A percentile compares a stretch with the other conserved stretches of the same genome.
These are phyloP conservation scores for Euphorbia peplus DNA, from an alignment of 345 rosid species.

Conservation along the genomic window DNA sequence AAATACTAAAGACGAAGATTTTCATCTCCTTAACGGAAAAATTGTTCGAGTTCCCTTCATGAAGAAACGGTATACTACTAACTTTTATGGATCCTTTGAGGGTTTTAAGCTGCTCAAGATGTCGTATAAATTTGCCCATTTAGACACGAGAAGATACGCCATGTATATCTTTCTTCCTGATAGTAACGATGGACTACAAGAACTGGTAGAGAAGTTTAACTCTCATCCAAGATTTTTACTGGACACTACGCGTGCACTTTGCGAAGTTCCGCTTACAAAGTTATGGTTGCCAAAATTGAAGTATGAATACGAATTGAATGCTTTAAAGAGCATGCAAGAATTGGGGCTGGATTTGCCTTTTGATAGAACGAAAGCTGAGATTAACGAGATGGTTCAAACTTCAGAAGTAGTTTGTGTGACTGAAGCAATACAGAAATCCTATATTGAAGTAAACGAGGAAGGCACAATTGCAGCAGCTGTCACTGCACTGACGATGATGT, in stretches of 20 bases:
- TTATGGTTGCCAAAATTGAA: slow-evolving; percentile 2
- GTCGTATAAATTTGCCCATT: no score
- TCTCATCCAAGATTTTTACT: background rate
- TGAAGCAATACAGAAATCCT: background rate
- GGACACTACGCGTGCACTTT: background rate
- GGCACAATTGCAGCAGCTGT: background rate
- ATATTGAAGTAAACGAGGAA: slow-evolving; percentile 1
- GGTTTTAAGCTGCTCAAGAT: slow-evolving; percentile 7
- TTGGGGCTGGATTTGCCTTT: no score
- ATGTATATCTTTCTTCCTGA: slow-evolving; percentile 10
- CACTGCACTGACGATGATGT: no score
- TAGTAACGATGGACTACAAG: background rate
- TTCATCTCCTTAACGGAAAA: slow-evolving; percentile 13
- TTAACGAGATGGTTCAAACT: no score
- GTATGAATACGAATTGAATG: background rate
- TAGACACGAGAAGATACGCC: no score
- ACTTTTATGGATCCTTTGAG: slow-evolving; percentile 1
- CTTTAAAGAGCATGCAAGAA: background rate
- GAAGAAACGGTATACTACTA: background rate
- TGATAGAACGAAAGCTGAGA: no score
- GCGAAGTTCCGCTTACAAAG: background rate
- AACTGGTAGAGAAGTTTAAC: background rate
- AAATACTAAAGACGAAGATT: background rate
- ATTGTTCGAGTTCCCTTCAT: slow-evolving; percentile 17
- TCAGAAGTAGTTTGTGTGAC: background rate